Percentiles rank a stretch among this genome's conserved stretches.
phyloP scores from a whole-genome alignment of 331 rosid species.

The Cydonia oblonga region DNA sequence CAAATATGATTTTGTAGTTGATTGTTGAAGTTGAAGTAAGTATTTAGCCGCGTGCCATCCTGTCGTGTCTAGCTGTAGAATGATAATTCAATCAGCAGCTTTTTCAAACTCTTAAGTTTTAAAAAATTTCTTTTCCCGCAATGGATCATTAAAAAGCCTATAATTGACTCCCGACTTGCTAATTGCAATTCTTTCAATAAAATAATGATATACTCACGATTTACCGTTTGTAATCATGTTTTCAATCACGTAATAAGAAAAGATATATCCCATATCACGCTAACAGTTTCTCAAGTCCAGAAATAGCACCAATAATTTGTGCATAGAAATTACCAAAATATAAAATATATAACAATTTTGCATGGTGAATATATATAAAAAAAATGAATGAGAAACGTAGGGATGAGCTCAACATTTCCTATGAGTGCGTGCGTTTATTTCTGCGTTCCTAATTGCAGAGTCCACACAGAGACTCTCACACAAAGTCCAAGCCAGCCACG shows the following conservation, averaged over 20 bases:
- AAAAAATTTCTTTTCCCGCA: no score
- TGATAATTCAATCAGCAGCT: no score
- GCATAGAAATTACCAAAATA: not conserved
- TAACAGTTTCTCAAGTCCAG: not conserved
- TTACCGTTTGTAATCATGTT: no score
- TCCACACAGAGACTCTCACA: not conserved
- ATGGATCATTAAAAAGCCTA: no score
- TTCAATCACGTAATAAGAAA: no score
- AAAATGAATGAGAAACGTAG: not conserved
- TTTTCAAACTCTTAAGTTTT: no score
- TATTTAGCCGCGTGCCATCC: no score
- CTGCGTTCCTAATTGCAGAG: not conserved
- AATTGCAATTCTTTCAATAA: no score
- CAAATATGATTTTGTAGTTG: no score
- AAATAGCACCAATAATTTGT: not conserved
- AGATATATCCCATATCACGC: not conserved
- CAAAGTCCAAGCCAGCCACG: conserved; percentile 1
- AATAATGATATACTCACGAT: not conserved
- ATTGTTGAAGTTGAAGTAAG: no score
- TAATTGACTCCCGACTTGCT: no score
- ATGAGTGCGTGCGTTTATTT: conserved; percentile 20
- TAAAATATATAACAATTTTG: not conserved
- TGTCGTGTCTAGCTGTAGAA: no score
- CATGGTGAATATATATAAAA: not conserved
- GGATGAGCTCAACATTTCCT: conserved; percentile 1